Evolutionary conservation across 108 stramenopile species (phyloP).

Genomic region (Fragilariopsis cylindrus): DNA sequence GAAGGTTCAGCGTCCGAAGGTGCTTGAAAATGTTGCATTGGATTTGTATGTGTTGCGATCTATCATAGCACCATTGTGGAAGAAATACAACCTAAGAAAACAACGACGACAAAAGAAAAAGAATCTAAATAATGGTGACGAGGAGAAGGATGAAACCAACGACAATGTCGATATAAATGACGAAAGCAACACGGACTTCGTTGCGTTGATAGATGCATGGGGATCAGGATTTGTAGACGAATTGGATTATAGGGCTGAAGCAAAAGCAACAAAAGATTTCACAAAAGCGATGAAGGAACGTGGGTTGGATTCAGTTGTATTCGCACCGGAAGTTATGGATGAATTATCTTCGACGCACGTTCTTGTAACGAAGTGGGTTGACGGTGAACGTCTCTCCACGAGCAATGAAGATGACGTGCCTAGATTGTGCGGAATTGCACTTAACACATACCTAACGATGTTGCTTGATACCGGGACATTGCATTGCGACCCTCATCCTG

Average conservation of each 20-base stretch:
- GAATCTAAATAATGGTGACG: not conserved
- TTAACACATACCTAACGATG: conserved; percentile 76
- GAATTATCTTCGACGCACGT: conserved; percentile 53
- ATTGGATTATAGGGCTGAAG: conserved; percentile 81
- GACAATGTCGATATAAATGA: conserved; percentile 13
- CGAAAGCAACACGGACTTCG: conserved; percentile 49
- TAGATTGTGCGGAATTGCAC: conserved; percentile 63
- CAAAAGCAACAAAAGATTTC: conserved; percentile 57
- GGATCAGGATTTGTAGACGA: conserved; percentile 84
- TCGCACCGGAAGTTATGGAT: conserved; percentile 62
- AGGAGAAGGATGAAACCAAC: not conserved
- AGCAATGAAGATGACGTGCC: conserved; percentile 49
- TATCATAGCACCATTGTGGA: conserved; percentile 49
- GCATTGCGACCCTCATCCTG: conserved; percentile 54
- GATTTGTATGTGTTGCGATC: conserved; percentile 77
- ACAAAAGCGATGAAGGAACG: conserved; percentile 51
- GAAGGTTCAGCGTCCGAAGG: conserved; percentile 82
- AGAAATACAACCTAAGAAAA: conserved; percentile 25
- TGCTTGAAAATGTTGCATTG: conserved; percentile 67
- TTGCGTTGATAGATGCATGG: conserved; percentile 76
- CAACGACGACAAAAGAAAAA: not conserved
- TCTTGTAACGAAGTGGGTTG: conserved; percentile 84
- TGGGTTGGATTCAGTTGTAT: conserved; percentile 49
- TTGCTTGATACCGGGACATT: conserved; percentile 42
- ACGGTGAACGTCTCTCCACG: conserved; percentile 64